Base-by-base conservation (phyloP, 164 flowering plant genomes). In the Aristolochia californica region DNA sequence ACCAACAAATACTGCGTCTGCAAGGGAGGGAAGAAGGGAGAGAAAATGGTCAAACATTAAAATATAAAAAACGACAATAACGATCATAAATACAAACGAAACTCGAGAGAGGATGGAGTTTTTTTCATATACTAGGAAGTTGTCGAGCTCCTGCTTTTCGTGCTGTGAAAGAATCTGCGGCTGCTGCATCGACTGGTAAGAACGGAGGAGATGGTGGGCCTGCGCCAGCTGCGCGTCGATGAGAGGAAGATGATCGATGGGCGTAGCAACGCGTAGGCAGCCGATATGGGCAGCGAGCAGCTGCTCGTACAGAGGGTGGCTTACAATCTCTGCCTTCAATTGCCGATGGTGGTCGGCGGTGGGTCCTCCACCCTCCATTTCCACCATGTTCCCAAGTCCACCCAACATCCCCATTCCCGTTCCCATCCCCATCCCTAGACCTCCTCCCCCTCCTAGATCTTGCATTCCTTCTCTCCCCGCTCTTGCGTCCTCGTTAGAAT, bases 241-340 rank as follows among this genome's bases (percentile, higher is more conserved):
- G 2, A 86, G 71, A 7, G 90, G 89, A 28, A 83, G 63, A 66
- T 91, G 98, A 65, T 91, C 93, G 48, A 87, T 82, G 0, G 96
- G 96, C 5, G 98, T 88, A 5, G 98, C 96, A 4, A 91, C 89
- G 0, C 95, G 79, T 13, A 91, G 80, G 62, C 98, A 91, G 13
- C 88, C 81, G 13, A 88, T 79, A 61, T 91, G 98, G 9, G 96
- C 95, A 0, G 87, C 64, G 13, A 91, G 71, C 0, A 91, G 84
- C 80, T 91, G 93, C 73, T 88, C 96, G 61, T 72, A 91, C 1
- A 88, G 68, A 1, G 95, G 98, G 59, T 91, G 96, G 4, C 72
- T 72, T 4, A 78, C 87, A 21, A 91, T 84, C 79, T 91, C 96
- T n/a, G 84, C 81, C 82, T 91, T 88, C 20, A 88, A 53, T n/a